A percentile compares a stretch with the other conserved stretches of the same genome.
Conservation (phyloP, 2,329 filamentous ascomycete species). For the Pezicula rhizophila region DNA sequence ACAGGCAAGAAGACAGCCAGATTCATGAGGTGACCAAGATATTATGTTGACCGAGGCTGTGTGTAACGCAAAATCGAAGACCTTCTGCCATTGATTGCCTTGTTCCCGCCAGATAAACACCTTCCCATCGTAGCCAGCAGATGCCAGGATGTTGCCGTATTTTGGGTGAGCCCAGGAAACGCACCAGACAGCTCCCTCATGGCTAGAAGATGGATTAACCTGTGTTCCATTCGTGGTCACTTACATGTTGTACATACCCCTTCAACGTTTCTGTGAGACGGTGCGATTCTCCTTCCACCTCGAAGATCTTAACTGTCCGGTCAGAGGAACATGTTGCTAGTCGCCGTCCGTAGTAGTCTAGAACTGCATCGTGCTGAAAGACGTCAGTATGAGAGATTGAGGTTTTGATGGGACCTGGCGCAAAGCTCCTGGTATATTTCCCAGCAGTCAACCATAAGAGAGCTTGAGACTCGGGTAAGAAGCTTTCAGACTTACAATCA, state of each 20-base stretch:
- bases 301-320: slow-evolving; percentile 98
- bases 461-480: not conserved
- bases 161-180: slow-evolving; percentile 98
- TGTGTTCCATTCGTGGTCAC: not conserved
- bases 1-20: slow-evolving; percentile 88
- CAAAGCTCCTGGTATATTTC: not conserved
- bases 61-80: slow-evolving; percentile 90
- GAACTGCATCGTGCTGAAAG: slow-evolving; percentile 83
- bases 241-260: slow-evolving; percentile 53
- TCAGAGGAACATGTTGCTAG: slow-evolving; percentile 97
- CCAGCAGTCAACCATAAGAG: no score
- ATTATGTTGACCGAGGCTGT: slow-evolving; percentile 96
- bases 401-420: not conserved
- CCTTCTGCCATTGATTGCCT: slow-evolving; percentile 66
- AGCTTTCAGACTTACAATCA: slow-evolving; percentile 74
- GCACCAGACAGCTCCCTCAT: slow-evolving; percentile 97
- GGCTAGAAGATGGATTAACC: slow-evolving; percentile 45
- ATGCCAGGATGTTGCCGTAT: slow-evolving; percentile 95
- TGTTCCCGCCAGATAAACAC: slow-evolving; percentile 98
- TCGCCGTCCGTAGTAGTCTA: slow-evolving; percentile 96
- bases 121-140: slow-evolving; percentile 93
- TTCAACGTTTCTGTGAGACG: slow-evolving; percentile 87
- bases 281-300: slow-evolving; percentile 90
- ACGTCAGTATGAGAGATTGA: slow-evolving; percentile 12
- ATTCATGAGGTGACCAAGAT: slow-evolving; percentile 95